A percentile compares a stretch with the other conserved stretches of the same genome.
phyloP scores from a whole-genome alignment of 352 stramenopile species.

The Pythium grandisporangium region DNA sequence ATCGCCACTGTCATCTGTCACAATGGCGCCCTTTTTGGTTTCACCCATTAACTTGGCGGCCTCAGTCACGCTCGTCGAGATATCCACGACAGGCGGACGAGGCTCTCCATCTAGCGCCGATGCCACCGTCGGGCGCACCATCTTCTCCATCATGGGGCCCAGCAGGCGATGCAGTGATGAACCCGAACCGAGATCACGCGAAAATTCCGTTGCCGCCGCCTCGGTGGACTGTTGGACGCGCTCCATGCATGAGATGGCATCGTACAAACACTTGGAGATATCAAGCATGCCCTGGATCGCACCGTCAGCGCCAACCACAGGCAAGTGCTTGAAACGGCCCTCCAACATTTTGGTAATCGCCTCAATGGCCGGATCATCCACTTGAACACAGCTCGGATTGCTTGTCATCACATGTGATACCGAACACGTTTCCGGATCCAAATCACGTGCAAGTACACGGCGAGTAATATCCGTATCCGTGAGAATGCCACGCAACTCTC shows the following conservation, averaged over 20 bases:
- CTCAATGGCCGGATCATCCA: slow-evolving; percentile 76
- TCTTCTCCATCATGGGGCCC: slow-evolving; percentile 85
- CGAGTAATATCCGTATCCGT: slow-evolving; percentile 84
- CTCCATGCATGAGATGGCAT: slow-evolving; percentile 83
- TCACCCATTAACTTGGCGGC: slow-evolving; percentile 80
- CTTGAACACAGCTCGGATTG: slow-evolving; percentile 70
- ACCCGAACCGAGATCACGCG: slow-evolving; percentile 53
- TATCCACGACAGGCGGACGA: slow-evolving; percentile 66
- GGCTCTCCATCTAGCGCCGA: slow-evolving; percentile 73
- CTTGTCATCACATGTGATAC: slow-evolving; percentile 81
- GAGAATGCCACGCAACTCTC: slow-evolving; percentile 75
- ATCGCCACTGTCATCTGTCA: slow-evolving; percentile 57
- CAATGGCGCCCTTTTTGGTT: slow-evolving; percentile 80
- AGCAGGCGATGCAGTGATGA: slow-evolving; percentile 68
- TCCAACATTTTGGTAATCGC: slow-evolving; percentile 87
- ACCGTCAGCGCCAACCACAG: slow-evolving; percentile 61
- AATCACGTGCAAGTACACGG: slow-evolving; percentile 68
- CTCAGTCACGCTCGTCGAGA: slow-evolving; percentile 56
- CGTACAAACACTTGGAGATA: slow-evolving; percentile 86
- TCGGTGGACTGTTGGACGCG: slow-evolving; percentile 83
- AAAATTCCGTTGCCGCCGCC: slow-evolving; percentile 69
- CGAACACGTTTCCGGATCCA: slow-evolving; percentile 70
- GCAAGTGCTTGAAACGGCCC: slow-evolving; percentile 83
- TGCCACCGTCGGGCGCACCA: slow-evolving; percentile 78
- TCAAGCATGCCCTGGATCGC: slow-evolving; percentile 81